phyloP scores from a whole-genome alignment of 139 green algal species.

The Astrephomene gubernaculifera region DNA sequence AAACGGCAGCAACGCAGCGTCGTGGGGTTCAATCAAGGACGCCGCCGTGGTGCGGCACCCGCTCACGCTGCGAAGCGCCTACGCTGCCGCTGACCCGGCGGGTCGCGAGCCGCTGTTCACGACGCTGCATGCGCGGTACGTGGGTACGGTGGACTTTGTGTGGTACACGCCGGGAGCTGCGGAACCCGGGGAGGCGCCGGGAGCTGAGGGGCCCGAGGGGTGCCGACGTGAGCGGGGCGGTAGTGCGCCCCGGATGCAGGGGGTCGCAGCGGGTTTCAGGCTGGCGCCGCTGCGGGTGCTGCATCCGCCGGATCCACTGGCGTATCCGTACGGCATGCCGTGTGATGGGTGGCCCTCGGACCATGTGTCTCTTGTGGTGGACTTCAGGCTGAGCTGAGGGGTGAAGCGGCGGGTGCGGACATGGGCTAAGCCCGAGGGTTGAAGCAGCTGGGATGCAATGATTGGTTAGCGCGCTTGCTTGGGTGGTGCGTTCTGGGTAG shows the following conservation, averaged over 20 bases:
- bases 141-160: slow-evolving; percentile 64
- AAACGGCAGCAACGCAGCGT: background rate
- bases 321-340: slow-evolving; percentile 45
- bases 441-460: too few species aligned
- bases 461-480: too few species aligned
- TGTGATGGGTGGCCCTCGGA: slow-evolving; percentile 46
- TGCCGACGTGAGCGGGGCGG: background rate
- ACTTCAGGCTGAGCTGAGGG: slow-evolving; percentile 35
- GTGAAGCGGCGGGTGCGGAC: too few species aligned
- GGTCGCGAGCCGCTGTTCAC: slow-evolving; percentile 44
- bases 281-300: slow-evolving; percentile 40
- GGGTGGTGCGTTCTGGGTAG: too few species aligned
- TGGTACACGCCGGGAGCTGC: slow-evolving; percentile 33
- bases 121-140: slow-evolving; percentile 39
- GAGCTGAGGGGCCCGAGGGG: too few species aligned
- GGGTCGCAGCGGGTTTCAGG: background rate
- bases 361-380: slow-evolving; percentile 52
- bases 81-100: slow-evolving; percentile 40
- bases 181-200: background rate
- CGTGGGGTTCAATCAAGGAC: background rate
- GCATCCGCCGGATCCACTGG: slow-evolving; percentile 35
- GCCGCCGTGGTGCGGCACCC: slow-evolving; percentile 43
- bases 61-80: slow-evolving; percentile 54
- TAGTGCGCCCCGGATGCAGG: background rate
- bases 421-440: too few species aligned